Evolutionary conservation across 352 stramenopile species (phyloP), one percentile per base, ranked within the genome.

Genomic region (Pythium sp.): DNA sequence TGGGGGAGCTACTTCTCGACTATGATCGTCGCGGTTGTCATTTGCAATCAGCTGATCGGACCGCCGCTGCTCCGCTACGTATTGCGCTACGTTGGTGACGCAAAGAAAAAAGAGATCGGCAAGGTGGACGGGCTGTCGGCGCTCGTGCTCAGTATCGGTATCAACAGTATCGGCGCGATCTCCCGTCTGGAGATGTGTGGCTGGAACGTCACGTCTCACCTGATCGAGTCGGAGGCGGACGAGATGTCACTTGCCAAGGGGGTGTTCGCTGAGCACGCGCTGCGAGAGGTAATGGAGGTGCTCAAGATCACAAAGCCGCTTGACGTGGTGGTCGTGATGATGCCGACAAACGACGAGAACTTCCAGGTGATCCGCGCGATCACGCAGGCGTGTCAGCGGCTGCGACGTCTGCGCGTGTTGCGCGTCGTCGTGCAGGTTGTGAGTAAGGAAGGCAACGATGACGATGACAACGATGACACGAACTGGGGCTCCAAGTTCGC

Each of bases 1-100:
- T 91, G 83, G 83, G 83, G 83, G 5, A 82, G 72, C 62, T 89
- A 87, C 68, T 91, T 91, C 49, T 84, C 83, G 43, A 90, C 83
- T 7, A 86, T 90, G 80, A 90, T 91, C 58, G 80, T 90, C 53
- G 78, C 83, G 1, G 81, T 90, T 15, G 83, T 91, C 30, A 89
- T 91, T 59, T 88, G 73, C 61, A 91, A 91, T 58, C 83, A 91
- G 63, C 61, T 91, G 6, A 67, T 90, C 9, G 83, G 83, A 11
- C 83, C 83, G 11, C 82, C 82, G 41, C 38, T 90, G 65, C 60
- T 90, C 43, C 80, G 82, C 1, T 86, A 85, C 60, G 82, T 87
- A 47, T 30, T 90, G 34, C 76, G 77, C 1, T 78, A 72, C 28
- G 80, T 89, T 0, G 80, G 80, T 20, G 82, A 90, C 22, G 81